These are phyloP conservation scores for Phycomyces nitens DNA, from an alignment of 192 early-diverging fungal species.

Conservation along the genomic window DNA sequence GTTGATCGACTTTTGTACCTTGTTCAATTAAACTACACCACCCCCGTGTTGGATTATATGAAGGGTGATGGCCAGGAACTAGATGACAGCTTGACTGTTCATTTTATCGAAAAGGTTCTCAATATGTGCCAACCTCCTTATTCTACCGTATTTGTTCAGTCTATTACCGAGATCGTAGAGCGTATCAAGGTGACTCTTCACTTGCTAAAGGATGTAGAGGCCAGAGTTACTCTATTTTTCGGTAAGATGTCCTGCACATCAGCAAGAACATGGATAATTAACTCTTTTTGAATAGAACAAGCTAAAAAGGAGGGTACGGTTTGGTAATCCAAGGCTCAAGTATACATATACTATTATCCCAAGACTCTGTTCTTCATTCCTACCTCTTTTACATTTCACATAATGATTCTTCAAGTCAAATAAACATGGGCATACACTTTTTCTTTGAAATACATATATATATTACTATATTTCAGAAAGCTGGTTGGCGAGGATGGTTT, in stretches of 20 bases:
- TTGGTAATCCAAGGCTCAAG: no score
- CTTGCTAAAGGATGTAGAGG: conserved; percentile 12
- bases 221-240: background rate
- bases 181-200: conserved; percentile 3
- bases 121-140: conserved; percentile 13
- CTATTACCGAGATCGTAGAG: conserved; percentile 14
- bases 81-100: conserved; percentile 66
- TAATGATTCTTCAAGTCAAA: no score
- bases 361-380: no score
- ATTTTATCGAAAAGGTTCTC: conserved; percentile 60
- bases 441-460: no score
- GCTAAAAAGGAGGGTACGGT: no score
- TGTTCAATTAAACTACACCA: conserved; percentile 57
- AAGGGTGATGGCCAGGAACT: conserved; percentile 42
- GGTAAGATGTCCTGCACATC: conserved; percentile 2
- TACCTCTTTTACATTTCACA: no score
- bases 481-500: no score
- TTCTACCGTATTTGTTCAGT: background rate
- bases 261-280: no score
- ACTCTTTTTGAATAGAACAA: no score
- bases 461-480: no score
- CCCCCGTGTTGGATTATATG: conserved; percentile 65
- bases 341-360: no score
- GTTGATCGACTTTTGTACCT: conserved; percentile 67
- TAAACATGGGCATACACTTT: no score